Conservation (phyloP, 257 asterid genomes). For the Solanum dulcamara region DNA sequence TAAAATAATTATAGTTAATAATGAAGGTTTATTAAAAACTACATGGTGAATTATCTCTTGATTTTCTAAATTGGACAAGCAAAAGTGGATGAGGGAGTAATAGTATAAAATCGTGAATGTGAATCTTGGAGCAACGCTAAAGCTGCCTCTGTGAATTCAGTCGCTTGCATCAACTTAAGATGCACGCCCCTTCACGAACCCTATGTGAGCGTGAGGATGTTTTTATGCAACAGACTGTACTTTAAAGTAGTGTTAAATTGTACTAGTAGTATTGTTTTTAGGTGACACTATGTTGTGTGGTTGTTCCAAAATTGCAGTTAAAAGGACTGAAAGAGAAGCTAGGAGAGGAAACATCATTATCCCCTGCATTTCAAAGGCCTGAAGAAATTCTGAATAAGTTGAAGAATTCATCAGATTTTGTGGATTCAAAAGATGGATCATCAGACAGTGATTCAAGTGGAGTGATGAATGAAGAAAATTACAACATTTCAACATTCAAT, state of each 20-base stretch:
- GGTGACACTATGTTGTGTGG: neutral
- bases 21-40: too few relatives aligned
- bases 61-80: too few relatives aligned
- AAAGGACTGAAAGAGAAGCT: slow-evolving; percentile 24
- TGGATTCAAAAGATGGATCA: slow-evolving; percentile 22
- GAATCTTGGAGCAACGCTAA: neutral
- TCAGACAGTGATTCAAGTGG: slow-evolving; percentile 37
- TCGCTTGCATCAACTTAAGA: too few relatives aligned
- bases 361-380: neutral
- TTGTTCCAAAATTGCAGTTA: slow-evolving; percentile 5
- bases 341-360: slow-evolving; percentile 8
- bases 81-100: too few relatives aligned
- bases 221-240: too few relatives aligned
- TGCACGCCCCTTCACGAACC: too few relatives aligned
- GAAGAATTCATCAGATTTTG: neutral
- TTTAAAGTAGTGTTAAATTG: too few relatives aligned
- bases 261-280: too few relatives aligned
- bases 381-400: neutral
- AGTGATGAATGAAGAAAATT: slow-evolving; percentile 17
- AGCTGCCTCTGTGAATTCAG: neutral
- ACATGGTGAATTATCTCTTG: too few relatives aligned
- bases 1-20: too few relatives aligned
- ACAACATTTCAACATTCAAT: neutral
- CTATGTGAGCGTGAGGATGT: neutral
- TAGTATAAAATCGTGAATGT: neutral